These are phyloP conservation scores for Colletotrichum sublineola DNA, from an alignment of 2,329 filamentous ascomycete species.

Conservation along the genomic window DNA sequence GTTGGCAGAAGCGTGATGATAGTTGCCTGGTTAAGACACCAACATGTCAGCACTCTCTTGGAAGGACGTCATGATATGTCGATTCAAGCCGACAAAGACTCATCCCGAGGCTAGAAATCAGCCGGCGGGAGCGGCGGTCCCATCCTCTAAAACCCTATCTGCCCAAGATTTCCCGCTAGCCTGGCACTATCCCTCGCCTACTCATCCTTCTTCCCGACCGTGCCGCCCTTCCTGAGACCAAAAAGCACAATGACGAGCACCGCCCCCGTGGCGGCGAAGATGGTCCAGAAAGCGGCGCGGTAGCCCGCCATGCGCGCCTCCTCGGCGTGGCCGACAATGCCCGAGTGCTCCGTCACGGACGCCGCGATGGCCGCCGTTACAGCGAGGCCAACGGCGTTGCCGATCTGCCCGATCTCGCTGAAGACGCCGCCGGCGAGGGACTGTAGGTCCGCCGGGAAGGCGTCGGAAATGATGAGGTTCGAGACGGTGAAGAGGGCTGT, in stretches of 20 bases:
- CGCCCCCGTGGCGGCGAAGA: constrained; percentile 59
- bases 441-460: constrained; percentile 66
- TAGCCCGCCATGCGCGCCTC: constrained; percentile 64
- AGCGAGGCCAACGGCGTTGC: constrained; percentile 65
- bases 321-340: constrained; percentile 39
- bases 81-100: neutral
- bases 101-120: neutral
- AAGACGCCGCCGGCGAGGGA: constrained; percentile 72
- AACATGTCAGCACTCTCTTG: neutral
- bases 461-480: constrained; percentile 66
- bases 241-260: constrained; percentile 54
- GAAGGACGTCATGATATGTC: neutral
- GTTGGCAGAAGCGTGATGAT: no score
- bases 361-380: constrained; percentile 63
- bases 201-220: constrained; percentile 61
- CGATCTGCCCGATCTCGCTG: constrained; percentile 70
- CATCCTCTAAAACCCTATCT: neutral
- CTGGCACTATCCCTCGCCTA: neutral
- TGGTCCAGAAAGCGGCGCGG: constrained; percentile 65
- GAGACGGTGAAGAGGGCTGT: constrained; percentile 68
- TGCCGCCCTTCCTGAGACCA: constrained; percentile 61
- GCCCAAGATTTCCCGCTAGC: constrained; percentile 1
- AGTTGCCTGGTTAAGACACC: no score
- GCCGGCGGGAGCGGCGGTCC: constrained; percentile 14
- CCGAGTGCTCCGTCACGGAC: constrained; percentile 57